phyloP scores from a whole-genome alignment of 257 asterid species.

The Solanum phureja region DNA sequence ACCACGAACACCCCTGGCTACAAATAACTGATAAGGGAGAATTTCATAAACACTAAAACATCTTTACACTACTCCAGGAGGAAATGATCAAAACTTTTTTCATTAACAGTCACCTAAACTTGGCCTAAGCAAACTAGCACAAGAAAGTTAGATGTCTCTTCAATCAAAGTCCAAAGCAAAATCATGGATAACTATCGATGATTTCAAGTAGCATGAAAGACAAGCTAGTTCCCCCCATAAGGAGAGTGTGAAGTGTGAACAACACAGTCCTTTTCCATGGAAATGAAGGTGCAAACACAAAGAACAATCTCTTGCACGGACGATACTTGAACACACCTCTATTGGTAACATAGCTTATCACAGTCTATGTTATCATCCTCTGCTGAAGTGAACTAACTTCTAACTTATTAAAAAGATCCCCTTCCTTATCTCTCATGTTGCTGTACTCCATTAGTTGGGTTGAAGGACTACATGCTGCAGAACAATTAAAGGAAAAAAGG shows the following conservation, averaged over 20 bases:
- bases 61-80: not conserved
- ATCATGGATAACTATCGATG: not conserved
- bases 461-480: constrained; percentile 62
- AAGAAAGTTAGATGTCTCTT: not conserved
- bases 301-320: not conserved
- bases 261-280: not conserved
- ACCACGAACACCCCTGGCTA: too few species aligned
- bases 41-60: not conserved
- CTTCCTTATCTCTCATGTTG: not conserved
- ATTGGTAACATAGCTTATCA: not conserved
- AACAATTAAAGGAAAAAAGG: not conserved
- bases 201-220: not conserved
- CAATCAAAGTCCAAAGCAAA: not conserved
- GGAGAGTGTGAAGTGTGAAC: not conserved
- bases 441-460: constrained; percentile 22
- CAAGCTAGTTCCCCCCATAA: not conserved
- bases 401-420: not conserved
- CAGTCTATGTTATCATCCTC: not conserved
- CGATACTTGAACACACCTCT: not conserved
- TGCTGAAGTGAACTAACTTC: not conserved
- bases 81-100: not conserved
- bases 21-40: not conserved
- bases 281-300: not conserved
- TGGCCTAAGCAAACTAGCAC: not conserved
- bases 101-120: not conserved